Evolutionary conservation across 805 yeast genomes (phyloP), one percentile per base, ranked within the genome.

Genomic region (Barnettozyma botsteinii): DNA sequence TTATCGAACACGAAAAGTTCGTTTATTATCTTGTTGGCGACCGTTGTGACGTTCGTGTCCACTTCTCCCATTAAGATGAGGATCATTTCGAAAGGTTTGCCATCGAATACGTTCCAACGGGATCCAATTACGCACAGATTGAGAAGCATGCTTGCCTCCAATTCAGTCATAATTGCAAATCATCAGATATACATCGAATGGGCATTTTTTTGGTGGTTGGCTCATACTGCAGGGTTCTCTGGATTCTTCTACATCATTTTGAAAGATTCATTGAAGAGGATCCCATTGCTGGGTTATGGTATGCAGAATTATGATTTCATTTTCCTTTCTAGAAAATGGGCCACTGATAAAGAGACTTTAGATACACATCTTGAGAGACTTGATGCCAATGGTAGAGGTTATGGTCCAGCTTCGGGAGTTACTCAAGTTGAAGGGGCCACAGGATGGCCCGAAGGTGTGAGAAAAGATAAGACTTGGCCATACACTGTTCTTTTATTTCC

Each of bases 161-260:
- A 78, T 29, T 70, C 85, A 0, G 71, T 91, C 2, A 58, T 82
- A 33, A 80, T 89, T 26, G 77, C 93, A n/a, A 91, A 91, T 57
- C 98, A 91, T 61, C 97, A 89, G 63, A 81, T 91, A 19, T 91
- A 91, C 59, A 79, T 91, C 4, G 98, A 91, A 59, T 91, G 98
- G 98, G 70, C 84, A 10, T 88, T 76, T 52, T 50, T 87, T 40
- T 91, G 98, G 98, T 91, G 85, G 77, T 45, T 85, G 17, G 67
- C 85, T 0, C 83, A 85, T 57, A 72, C 88, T 6, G 75, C 86
- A 11, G 60, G 70, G n/a, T 60, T 80, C 32, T 75, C 81, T 8
- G 83, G 82, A 28, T 69, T 75, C 35, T 68, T 89, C 9, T 77
- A 72, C 50, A 87, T 91, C 43, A 73, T 87, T 45, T 67, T 89